Evolutionary conservation across 2,329 filamentous ascomycete species (phyloP).

Genomic region (Ophiostoma sp.): DNA sequence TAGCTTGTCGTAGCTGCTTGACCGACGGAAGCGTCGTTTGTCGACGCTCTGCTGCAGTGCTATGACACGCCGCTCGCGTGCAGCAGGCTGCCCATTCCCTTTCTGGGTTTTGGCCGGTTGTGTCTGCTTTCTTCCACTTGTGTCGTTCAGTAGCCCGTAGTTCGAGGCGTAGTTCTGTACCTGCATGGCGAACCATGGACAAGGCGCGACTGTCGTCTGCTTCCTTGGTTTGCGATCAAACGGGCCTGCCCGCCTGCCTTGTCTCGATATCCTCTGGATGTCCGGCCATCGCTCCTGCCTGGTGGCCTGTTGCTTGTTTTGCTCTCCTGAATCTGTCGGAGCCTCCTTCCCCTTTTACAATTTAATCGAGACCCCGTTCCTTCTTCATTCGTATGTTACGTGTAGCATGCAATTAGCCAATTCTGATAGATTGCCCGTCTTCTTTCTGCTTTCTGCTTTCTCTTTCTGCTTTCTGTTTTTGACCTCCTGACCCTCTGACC

Average conservation of each 20-base stretch:
- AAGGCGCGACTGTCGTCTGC: no score
- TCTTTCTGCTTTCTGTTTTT: no score
- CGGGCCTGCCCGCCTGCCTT: no score
- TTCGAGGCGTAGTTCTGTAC: background rate
- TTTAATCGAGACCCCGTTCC: background rate
- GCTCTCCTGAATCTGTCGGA: background rate
- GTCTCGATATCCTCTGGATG: no score
- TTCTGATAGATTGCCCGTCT: no score
- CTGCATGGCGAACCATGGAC: background rate
- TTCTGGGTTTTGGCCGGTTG: background rate
- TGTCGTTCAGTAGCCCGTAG: no score
- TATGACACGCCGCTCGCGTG: no score
- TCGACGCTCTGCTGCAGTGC: background rate
- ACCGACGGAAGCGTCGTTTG: background rate
- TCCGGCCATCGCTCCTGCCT: background rate
- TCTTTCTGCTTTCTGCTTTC: no score
- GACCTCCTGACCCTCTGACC: no score
- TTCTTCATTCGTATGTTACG: background rate
- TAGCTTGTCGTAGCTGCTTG: no score
- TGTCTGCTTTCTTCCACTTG: background rate
- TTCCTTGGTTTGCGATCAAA: no score
- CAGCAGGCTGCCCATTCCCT: background rate
- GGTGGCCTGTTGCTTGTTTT: background rate
- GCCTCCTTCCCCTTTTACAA: background rate
- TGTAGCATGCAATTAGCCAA: background rate